Base-by-base conservation (phyloP, 768 basidiomycete species). In the Lactarius trivialis region DNA sequence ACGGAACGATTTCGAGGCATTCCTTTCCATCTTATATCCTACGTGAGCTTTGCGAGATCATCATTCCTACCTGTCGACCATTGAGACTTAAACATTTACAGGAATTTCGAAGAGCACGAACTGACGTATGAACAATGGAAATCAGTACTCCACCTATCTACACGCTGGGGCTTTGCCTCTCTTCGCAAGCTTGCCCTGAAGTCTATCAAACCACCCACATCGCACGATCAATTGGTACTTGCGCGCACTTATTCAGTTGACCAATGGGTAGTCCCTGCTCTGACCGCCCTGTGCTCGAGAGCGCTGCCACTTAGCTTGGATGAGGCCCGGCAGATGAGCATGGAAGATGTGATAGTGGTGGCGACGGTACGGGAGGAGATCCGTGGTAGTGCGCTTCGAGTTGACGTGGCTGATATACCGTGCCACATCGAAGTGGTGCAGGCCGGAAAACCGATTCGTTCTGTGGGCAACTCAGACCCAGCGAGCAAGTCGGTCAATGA, bases 1-100 rank as follows among this genome's bases (percentile, higher is more conserved):
- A 41, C 28, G 55, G 17, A 56, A n/a, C 8, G 67, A 67, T 7
- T 66, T 67, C 7, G 67, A 67, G 6, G 61, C 61, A 0, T 55
- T 67, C 36, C 66, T 68, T 41, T 68, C 62, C 7, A 33, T 68
- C 34, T 21, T 68, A 43, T 68, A 68, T 30, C 67, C 67, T 19
- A 19, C 32, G 67, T 68, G 34, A 58, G 66, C 52, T 45, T 21
- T 45, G 12, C 4, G 15, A 12, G 34, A 3, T 32, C 33, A 34
- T n/a, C 24, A 7, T 28, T 1, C 49, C 37, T 37, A 30, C 4
- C 24, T 36, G 1, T 19, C 26, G 1, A 2, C 36, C 30, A 24
- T 48, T 7, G 33, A 39, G 4, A 34, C 32, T 11, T 14, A 41
- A 17, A 11, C 26, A 4, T 12, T 4, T 15, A 11, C 4, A 59